Conservation (phyloP, 2,329 filamentous ascomycete species). For the Cercospora citrullina region DNA sequence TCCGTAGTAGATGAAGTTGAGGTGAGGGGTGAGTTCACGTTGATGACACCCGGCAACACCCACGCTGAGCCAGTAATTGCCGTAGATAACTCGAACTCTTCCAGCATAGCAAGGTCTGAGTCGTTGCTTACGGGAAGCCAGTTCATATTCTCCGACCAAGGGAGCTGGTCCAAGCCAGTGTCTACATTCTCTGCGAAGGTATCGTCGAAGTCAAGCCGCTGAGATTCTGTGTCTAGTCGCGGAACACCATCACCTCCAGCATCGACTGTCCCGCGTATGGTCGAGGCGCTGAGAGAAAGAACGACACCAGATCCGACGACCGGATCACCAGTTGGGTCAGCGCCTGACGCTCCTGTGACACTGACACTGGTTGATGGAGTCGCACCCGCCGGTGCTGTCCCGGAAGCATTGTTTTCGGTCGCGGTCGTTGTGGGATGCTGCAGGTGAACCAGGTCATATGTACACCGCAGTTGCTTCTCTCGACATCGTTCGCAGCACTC, state of each 20-base stretch:
- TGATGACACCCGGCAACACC: background rate
- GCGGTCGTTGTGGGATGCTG: background rate
- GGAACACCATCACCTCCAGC: background rate
- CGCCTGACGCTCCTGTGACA: background rate
- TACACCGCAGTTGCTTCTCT: slow-evolving; percentile 1
- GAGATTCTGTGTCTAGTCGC: background rate
- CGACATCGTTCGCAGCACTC: slow-evolving; percentile 4
- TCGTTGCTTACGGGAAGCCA: slow-evolving; percentile 3
- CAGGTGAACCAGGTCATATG: background rate
- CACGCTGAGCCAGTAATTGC: background rate
- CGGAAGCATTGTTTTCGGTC: background rate
- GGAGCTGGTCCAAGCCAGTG: background rate
- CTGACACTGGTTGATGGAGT: background rate
- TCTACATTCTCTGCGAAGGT: background rate
- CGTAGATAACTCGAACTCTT: background rate
- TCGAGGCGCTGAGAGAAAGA: background rate
- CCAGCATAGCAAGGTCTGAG: background rate
- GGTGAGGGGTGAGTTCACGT: background rate
- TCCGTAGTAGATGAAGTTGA: background rate
- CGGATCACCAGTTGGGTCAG: background rate
- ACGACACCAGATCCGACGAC: background rate
- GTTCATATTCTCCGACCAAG: background rate
- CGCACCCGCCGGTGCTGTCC: background rate
- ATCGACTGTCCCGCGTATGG: background rate
- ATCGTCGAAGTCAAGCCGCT: background rate